Conservation (phyloP, 805 yeast genomes). For the Metschnikowia cerradonensis region DNA sequence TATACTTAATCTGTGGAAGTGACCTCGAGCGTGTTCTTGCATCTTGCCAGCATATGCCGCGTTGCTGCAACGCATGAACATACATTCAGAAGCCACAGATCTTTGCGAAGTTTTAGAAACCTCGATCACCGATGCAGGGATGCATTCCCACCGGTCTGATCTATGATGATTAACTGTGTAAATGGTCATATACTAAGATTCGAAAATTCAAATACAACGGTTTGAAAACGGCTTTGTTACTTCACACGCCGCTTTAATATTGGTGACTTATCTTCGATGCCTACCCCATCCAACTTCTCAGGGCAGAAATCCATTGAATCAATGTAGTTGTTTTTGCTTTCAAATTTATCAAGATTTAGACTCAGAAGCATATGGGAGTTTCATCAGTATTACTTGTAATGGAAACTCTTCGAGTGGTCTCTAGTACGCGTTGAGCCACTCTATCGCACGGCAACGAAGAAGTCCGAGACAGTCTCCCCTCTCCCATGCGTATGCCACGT, state of each 20-base stretch:
- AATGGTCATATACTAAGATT: background rate
- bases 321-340: background rate
- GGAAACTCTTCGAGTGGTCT: background rate
- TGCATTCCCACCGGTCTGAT: background rate
- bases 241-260: background rate
- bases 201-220: background rate
- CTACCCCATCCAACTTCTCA: background rate
- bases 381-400: background rate
- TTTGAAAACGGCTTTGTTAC: background rate
- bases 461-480: background rate
- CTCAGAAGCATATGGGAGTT: background rate
- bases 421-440: background rate
- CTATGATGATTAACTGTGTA: background rate
- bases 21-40: background rate
- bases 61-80: background rate
- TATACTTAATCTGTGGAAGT: background rate
- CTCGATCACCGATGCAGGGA: background rate
- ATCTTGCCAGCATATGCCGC: background rate
- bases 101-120: background rate
- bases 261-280: background rate
- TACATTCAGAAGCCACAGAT: background rate
- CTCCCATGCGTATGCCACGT: background rate
- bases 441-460: background rate
- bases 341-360: background rate
- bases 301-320: background rate